Conservation (phyloP, 805 yeast genomes). For the Ogataea sp. region DNA sequence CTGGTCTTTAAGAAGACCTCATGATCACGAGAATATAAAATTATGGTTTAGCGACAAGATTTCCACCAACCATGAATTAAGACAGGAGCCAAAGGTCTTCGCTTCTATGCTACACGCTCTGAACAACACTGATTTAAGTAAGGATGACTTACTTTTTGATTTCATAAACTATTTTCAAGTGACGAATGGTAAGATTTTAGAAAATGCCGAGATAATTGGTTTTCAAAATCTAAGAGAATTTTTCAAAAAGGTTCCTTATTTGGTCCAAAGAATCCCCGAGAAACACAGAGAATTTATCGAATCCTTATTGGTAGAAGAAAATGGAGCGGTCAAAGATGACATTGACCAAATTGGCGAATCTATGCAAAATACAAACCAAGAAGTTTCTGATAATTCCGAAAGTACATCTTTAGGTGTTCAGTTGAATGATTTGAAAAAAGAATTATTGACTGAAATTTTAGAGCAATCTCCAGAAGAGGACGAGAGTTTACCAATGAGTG, state of each 20-base stretch:
- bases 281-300: constrained; percentile 17
- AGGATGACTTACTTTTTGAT: constrained; percentile 1
- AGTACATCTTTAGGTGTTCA: constrained; percentile 1
- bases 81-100: constrained; percentile 18
- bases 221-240: constrained; percentile 32
- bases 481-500: no score
- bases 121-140: constrained; percentile 14
- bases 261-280: constrained; percentile 16
- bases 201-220: constrained; percentile 39
- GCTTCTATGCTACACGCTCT: constrained; percentile 22
- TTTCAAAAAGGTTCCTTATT: constrained; percentile 19
- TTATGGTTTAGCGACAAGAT: constrained; percentile 18
- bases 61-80: constrained; percentile 9
- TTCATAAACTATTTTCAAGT: neutral
- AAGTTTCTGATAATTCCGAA: constrained; percentile 6
- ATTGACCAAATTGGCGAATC: neutral
- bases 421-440: neutral
- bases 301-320: neutral
- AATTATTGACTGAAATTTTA: neutral
- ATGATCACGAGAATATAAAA: constrained; percentile 6
- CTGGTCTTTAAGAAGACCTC: neutral
- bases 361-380: constrained; percentile 3
- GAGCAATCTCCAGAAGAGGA: neutral
- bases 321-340: neutral
- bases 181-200: constrained; percentile 21